These are phyloP conservation scores for Penicillium sp. DNA, from an alignment of 2,329 filamentous ascomycete genomes.

Conservation along the genomic window DNA sequence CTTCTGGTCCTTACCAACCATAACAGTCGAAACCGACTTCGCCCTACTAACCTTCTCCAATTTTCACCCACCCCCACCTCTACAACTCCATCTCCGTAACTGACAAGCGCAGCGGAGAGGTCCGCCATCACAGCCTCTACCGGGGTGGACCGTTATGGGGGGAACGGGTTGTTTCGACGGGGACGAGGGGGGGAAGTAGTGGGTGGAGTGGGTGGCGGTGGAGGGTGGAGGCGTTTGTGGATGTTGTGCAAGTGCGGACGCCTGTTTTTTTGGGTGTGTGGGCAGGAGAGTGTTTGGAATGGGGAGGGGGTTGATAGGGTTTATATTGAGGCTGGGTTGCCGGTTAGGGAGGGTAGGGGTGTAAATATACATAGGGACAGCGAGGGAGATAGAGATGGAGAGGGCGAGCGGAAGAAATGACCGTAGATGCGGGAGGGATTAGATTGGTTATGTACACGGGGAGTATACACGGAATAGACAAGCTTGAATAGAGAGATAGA, in stretches of 20 bases:
- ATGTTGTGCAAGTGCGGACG: not conserved
- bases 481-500: not conserved
- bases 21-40: not conserved
- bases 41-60: not conserved
- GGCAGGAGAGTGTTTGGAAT: not conserved
- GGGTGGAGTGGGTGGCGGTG: not conserved
- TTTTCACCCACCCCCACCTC: not conserved
- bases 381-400: not conserved
- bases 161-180: not conserved
- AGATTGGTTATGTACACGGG: conserved; percentile 1
- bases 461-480: not conserved
- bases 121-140: not conserved
- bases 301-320: not conserved
- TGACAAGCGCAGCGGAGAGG: not conserved
- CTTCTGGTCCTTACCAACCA: not conserved
- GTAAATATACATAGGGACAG: not conserved
- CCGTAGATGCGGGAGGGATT: not conserved
- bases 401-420: not conserved
- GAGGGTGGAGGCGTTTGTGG: not conserved
- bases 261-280: not conserved
- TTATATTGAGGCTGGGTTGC: not conserved
- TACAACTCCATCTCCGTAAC: not conserved
- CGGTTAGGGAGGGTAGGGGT: not conserved
- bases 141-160: not conserved
- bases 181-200: not conserved